Percentiles rank a stretch among this genome's conserved stretches.
Conservation (phyloP, 306 rosid genomes). For the Prosopis cineraria region DNA sequence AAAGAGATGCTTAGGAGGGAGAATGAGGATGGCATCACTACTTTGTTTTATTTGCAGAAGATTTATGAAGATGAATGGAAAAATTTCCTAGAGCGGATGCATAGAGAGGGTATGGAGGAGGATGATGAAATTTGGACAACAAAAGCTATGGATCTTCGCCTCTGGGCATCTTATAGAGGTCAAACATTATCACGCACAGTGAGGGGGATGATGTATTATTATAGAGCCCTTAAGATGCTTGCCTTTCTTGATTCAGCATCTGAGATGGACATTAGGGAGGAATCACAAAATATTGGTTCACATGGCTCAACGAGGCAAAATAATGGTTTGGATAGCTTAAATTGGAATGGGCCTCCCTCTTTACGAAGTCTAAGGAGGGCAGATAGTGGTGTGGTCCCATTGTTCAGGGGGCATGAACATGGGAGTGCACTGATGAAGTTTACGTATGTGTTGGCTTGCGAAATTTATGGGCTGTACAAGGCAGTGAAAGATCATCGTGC, state of each 20-base stretch:
- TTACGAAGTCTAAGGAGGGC: slow-evolving; percentile 51
- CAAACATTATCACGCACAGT: slow-evolving; percentile 94
- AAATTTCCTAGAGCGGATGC: slow-evolving; percentile 89
- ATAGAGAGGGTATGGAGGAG: slow-evolving; percentile 65
- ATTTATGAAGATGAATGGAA: slow-evolving; percentile 92
- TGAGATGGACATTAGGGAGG: slow-evolving; percentile 66
- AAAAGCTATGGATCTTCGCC: slow-evolving; percentile 69
- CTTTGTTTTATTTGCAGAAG: slow-evolving; percentile 85
- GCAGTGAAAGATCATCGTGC: slow-evolving; percentile 73
- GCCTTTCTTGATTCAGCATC: slow-evolving; percentile 86
- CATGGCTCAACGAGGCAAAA: slow-evolving; percentile 48
- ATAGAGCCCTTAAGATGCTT: slow-evolving; percentile 87
- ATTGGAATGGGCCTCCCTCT: slow-evolving; percentile 42
- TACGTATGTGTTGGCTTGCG: slow-evolving; percentile 88
- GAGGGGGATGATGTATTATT: slow-evolving; percentile 96
- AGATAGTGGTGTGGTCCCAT: slow-evolving; percentile 49
- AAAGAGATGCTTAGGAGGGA: slow-evolving; percentile 64
- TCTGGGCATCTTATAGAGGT: slow-evolving; percentile 93
- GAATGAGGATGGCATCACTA: slow-evolving; percentile 92
- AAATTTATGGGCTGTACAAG: slow-evolving; percentile 83
- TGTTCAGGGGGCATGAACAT: slow-evolving; percentile 73
- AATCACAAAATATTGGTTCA: slow-evolving; percentile 57
- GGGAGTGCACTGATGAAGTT: slow-evolving; percentile 90
- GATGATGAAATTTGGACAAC: slow-evolving; percentile 65
- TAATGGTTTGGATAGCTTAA: slow-evolving; percentile 44